Percentiles rank a stretch among this genome's conserved stretches.
phyloP scores from a whole-genome alignment of 495 filamentous ascomycete genomes.

The Aspergillus taichungensis region DNA sequence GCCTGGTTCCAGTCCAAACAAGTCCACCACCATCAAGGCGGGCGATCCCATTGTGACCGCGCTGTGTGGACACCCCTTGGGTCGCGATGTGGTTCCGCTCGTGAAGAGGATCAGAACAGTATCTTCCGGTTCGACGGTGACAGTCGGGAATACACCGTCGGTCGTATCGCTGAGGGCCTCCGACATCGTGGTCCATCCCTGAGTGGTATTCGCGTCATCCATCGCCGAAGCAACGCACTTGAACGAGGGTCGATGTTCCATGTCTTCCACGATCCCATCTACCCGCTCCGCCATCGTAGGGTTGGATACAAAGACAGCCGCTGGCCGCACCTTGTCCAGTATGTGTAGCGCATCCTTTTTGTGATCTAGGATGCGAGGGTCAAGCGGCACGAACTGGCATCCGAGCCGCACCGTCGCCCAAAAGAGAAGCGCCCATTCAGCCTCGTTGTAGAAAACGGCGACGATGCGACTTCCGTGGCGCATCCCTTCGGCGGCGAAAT shows the following conservation, averaged over 20 bases:
- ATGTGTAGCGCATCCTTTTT: conserved; percentile 10
- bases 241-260: neutral
- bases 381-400: conserved; percentile 19
- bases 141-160: neutral
- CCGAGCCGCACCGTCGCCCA: conserved; percentile 22
- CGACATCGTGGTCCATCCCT: neutral
- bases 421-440: conserved; percentile 24
- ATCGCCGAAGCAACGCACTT: neutral
- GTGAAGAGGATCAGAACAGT: conserved; percentile 27
- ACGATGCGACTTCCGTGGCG: conserved; percentile 10
- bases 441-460: conserved; percentile 21
- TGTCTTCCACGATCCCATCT: neutral
- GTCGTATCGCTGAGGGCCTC: neutral
- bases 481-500: conserved; percentile 2
- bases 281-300: neutral
- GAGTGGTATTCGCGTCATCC: neutral
- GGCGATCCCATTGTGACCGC: conserved; percentile 13
- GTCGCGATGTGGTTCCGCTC: conserved; percentile 27
- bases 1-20: conserved; percentile 5
- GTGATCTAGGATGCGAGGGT: conserved; percentile 12
- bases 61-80: conserved; percentile 30
- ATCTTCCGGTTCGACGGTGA: conserved; percentile 5
- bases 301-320: conserved; percentile 17
- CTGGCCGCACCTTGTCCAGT: conserved; percentile 10
- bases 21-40: conserved; percentile 10